Base-by-base conservation (phyloP, 441 rosid species). In the Raphanus hybrid region DNA sequence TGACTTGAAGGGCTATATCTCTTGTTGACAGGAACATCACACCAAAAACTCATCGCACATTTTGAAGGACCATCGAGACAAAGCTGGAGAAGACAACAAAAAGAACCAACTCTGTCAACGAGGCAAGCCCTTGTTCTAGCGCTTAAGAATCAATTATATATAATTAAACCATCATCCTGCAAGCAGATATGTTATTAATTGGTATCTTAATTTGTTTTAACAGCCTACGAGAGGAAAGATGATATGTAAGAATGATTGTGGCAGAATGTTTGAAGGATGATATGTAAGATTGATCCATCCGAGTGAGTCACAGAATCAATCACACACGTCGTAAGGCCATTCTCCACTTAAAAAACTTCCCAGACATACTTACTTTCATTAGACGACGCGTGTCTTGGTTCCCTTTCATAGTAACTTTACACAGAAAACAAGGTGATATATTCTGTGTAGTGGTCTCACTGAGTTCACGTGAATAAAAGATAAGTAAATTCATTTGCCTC, bases 11-110 rank as follows among this genome's bases (percentile, higher is more conserved):
- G 48, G 12, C 48, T 41, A 10, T 41, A 41, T 41, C 43, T 37
- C 43, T 37, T 37, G 43, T 37, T 37, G 48, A 41, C 48, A 41
- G 12, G 48, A 41, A 41, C 43, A 37, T 80, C 91, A 23, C 92
- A 89, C 81, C 86, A 76, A 91, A 91, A 88, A 83, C 90, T 89
- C 75, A 64, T 90, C 26, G 59, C 80, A 72, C 84, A 93, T 50
- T 86, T 73, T 64, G 95, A 91, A 87, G 91, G 90, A 81, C 83
- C 18, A 83, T 88, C 11, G 82, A 85, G 83, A 78, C 75, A 69
- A 85, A 86, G 76, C 85, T 95, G 73, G 83, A 69, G 29, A 84
- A 86, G 64, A 95, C 97, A 45, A 82, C 73, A 69, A 85, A 91
- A 77, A 83, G 90, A 83, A 85, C 89, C 55, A 67, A 78, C 20